These are phyloP conservation scores for Parietaria judaica DNA, from an alignment of 306 rosid species.

Conservation along the genomic window DNA sequence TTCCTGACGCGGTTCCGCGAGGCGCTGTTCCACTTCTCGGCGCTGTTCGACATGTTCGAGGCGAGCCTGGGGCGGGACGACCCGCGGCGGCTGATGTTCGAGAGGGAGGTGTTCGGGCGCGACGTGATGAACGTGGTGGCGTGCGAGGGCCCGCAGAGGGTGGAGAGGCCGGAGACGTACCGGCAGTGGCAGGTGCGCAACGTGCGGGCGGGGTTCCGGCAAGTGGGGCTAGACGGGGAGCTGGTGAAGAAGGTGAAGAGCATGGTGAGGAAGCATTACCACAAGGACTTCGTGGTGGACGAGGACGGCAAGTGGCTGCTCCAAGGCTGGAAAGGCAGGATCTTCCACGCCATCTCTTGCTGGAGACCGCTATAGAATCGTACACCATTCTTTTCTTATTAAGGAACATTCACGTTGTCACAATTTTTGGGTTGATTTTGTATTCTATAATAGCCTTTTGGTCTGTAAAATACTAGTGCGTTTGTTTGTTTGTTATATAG, in stretches of 20 bases:
- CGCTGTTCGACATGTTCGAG: slow-evolving; percentile 69
- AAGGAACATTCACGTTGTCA: slow-evolving; percentile 2
- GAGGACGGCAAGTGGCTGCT: slow-evolving; percentile 67
- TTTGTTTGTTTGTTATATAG: too few species aligned
- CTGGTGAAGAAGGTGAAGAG: slow-evolving; percentile 32
- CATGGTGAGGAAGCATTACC: slow-evolving; percentile 47
- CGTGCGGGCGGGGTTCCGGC: slow-evolving; percentile 63
- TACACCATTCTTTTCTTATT: too few species aligned
- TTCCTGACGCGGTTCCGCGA: slow-evolving; percentile 63
- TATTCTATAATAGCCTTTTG: too few species aligned
- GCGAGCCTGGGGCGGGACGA: slow-evolving; percentile 54
- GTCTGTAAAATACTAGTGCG: too few species aligned
- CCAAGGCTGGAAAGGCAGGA: slow-evolving; percentile 85
- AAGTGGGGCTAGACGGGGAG: slow-evolving; percentile 38
- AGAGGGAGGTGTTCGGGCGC: slow-evolving; percentile 52
- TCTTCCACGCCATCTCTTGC: slow-evolving; percentile 50
- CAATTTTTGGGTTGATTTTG: too few species aligned
- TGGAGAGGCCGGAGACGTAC: slow-evolving; percentile 82
- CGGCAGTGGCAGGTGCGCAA: slow-evolving; percentile 82
- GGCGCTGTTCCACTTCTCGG: slow-evolving; percentile 64
- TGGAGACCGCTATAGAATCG: slow-evolving; percentile 57
- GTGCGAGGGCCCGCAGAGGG: slow-evolving; percentile 63
- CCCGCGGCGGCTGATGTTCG: slow-evolving; percentile 37
- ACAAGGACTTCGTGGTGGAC: slow-evolving; percentile 50
- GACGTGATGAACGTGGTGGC: slow-evolving; percentile 72